Evolutionary conservation across 495 filamentous ascomycete species (phyloP).

Genomic region (Aspergillus saccharolyticus): DNA sequence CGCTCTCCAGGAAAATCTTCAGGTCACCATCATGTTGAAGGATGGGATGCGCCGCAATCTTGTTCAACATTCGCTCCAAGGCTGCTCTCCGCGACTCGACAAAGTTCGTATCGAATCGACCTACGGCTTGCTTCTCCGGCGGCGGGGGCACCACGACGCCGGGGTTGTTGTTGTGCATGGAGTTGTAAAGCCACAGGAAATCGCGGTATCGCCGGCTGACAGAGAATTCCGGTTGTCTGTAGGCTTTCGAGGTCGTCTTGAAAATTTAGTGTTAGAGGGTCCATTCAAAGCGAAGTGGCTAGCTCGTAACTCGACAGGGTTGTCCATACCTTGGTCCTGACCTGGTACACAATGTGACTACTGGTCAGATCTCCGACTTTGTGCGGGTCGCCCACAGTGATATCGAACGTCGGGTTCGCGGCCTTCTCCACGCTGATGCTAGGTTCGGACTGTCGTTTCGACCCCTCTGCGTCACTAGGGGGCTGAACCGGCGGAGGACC

Average conservation of each 20-base stretch:
- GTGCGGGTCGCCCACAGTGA: conserved; percentile 90
- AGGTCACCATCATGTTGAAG: conserved; percentile 90
- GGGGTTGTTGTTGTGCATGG: conserved; percentile 87
- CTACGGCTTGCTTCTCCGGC: conserved; percentile 96
- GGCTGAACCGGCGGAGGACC: conserved; percentile 72
- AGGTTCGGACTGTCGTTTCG: conserved; percentile 62
- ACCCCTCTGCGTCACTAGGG: conserved; percentile 38
- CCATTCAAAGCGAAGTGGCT: not conserved
- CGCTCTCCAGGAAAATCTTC: conserved; percentile 95
- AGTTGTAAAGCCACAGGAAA: conserved; percentile 95
- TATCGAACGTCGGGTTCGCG: conserved; percentile 84
- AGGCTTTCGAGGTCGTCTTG: conserved; percentile 92
- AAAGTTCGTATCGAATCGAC: conserved; percentile 94
- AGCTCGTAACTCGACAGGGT: not conserved
- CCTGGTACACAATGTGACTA: conserved; percentile 95
- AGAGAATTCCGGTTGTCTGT: conserved; percentile 81
- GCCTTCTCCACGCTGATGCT: conserved; percentile 87
- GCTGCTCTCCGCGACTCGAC: conserved; percentile 87
- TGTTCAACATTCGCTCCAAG: conserved; percentile 94
- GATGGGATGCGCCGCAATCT: conserved; percentile 82
- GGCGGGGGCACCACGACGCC: conserved; percentile 94
- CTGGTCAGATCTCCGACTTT: conserved; percentile 96
- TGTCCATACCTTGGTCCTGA: conserved; percentile 74
- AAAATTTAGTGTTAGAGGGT: conserved; percentile 21
- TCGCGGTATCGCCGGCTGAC: conserved; percentile 92